Evolutionary conservation across 805 yeast species (phyloP).

Genomic region (Metschnikowia lachancei): DNA sequence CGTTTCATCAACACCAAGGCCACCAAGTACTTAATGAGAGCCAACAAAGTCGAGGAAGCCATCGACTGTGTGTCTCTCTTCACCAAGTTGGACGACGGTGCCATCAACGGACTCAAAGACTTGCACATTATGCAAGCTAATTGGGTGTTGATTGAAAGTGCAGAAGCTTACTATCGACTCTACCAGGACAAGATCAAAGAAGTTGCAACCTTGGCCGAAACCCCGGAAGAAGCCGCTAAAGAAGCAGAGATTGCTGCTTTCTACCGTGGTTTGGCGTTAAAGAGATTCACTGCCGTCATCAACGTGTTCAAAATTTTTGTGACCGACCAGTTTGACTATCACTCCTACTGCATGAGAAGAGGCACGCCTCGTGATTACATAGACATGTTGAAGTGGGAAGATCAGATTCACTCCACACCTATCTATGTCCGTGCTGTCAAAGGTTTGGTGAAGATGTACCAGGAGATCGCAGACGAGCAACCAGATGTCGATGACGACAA

Average conservation of each 20-base stretch:
- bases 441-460: slow-evolving; percentile 60
- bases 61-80: slow-evolving; percentile 71
- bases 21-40: slow-evolving; percentile 77
- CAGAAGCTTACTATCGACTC: slow-evolving; percentile 71
- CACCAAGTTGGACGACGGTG: slow-evolving; percentile 74
- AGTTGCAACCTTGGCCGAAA: slow-evolving; percentile 16
- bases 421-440: slow-evolving; percentile 65
- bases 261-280: slow-evolving; percentile 69
- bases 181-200: slow-evolving; percentile 33
- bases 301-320: slow-evolving; percentile 67
- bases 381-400: slow-evolving; percentile 80
- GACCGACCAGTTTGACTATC: slow-evolving; percentile 92
- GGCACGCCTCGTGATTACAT: slow-evolving; percentile 87
- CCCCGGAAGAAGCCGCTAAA: slow-evolving; percentile 31
- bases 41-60: slow-evolving; percentile 71
- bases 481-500: slow-evolving; percentile 18
- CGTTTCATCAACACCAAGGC: slow-evolving; percentile 87
- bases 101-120: slow-evolving; percentile 81
- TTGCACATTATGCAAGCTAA: slow-evolving; percentile 86
- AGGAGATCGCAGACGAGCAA: slow-evolving; percentile 37
- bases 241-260: slow-evolving; percentile 41
- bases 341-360: slow-evolving; percentile 82
- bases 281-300: slow-evolving; percentile 67
- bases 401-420: slow-evolving; percentile 64
- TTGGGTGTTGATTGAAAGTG: slow-evolving; percentile 84